phyloP scores from a whole-genome alignment of 73 alveolate species.

The Blepharisma stoltei region DNA sequence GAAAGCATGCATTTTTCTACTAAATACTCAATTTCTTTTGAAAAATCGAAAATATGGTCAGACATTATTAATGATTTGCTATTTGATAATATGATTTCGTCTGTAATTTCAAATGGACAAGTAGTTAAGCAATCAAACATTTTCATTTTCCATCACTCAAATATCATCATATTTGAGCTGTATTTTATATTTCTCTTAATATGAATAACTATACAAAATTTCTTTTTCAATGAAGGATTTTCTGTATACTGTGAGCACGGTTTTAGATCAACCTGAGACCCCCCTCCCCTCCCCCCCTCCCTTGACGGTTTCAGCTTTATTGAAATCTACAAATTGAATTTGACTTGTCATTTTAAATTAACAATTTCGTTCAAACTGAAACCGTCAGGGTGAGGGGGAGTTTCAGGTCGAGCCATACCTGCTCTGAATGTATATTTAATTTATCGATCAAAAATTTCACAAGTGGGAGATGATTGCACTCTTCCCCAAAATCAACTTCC shows the following conservation, averaged over 20 bases:
- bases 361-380: too few relatives aligned
- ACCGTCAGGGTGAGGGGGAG: too few relatives aligned
- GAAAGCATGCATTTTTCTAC: not conserved
- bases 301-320: too few relatives aligned
- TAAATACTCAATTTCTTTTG: not conserved
- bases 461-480: not conserved
- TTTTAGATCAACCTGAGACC: too few relatives aligned
- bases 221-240: constrained; percentile 1
- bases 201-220: not conserved
- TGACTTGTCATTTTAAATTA: too few relatives aligned
- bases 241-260: too few relatives aligned
- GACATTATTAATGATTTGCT: not conserved
- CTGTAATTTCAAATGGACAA: not conserved
- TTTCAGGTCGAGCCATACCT: too few relatives aligned
- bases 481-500: constrained; percentile 16
- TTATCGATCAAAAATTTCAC: not conserved
- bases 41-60: not conserved
- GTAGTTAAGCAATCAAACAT: not conserved
- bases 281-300: too few relatives aligned
- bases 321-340: too few relatives aligned
- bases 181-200: not conserved
- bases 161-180: not conserved
- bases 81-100: not conserved
- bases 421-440: too few relatives aligned
- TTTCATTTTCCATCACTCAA: constrained; percentile 16